Evolutionary conservation across 306 rosid genomes (phyloP).

Genomic region (Myrica gale): DNA sequence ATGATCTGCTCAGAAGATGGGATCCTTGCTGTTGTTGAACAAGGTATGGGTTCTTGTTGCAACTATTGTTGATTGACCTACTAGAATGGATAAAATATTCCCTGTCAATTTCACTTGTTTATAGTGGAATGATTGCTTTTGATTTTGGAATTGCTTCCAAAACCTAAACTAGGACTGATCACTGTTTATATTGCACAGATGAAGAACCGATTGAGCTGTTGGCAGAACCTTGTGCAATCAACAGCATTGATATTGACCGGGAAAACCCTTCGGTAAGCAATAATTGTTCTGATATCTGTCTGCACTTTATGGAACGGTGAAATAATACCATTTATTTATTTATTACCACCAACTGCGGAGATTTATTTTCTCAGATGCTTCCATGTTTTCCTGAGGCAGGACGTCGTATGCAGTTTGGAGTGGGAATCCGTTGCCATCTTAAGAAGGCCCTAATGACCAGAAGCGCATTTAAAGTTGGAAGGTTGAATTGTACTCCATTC

Average conservation of each 20-base stretch:
- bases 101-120: conserved; percentile 3
- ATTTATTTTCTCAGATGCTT: conserved; percentile 18
- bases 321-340: background rate
- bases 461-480: conserved; percentile 3
- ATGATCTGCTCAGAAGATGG: conserved; percentile 96
- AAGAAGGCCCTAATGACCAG: conserved; percentile 47
- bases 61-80: conserved; percentile 16
- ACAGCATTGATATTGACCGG: conserved; percentile 82
- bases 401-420: conserved; percentile 81
- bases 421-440: conserved; percentile 90
- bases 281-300: conserved; percentile 2
- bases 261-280: conserved; percentile 76
- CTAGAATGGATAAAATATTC: conserved; percentile 8
- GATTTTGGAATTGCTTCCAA: background rate
- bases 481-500: conserved; percentile 9
- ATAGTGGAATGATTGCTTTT: background rate
- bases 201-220: conserved; percentile 74
- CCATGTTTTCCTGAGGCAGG: conserved; percentile 48
- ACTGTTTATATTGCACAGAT: conserved; percentile 37
- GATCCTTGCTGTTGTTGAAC: conserved; percentile 70
- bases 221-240: conserved; percentile 93
- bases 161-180: conserved; percentile 18
- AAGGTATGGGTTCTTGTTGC: conserved; percentile 51
- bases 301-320: background rate
- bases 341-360: background rate